Conservation (phyloP, 441 rosid species). For the Rhodomyrtus psidioides region DNA sequence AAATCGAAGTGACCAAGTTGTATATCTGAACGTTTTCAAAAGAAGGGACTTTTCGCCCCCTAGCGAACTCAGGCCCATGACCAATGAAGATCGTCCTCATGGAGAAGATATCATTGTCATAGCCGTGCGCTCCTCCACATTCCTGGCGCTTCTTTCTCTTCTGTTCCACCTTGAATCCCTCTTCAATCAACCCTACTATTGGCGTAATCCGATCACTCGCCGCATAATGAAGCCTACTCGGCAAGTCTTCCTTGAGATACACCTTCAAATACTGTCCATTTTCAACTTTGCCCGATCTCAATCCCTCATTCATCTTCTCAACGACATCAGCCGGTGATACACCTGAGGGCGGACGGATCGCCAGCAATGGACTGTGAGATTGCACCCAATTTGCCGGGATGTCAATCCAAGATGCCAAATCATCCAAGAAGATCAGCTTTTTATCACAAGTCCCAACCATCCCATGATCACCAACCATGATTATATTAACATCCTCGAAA, state of each 20-base stretch:
- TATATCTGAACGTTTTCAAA: constrained; percentile 92
- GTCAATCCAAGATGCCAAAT: constrained; percentile 63
- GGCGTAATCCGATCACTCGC: constrained; percentile 70
- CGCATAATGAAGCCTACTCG: constrained; percentile 69
- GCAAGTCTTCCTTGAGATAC: constrained; percentile 81
- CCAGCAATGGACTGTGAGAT: constrained; percentile 54
- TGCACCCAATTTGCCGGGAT: constrained; percentile 68
- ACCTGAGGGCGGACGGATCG: constrained; percentile 56
- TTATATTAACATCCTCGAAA: constrained; percentile 75
- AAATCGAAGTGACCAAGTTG: constrained; percentile 69
- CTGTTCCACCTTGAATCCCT: constrained; percentile 72
- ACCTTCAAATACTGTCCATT: constrained; percentile 68
- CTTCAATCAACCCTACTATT: constrained; percentile 66
- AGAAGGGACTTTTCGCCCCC: constrained; percentile 77
- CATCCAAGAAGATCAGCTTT: constrained; percentile 59
- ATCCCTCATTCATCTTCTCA: constrained; percentile 70
- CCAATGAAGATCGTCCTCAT: constrained; percentile 91
- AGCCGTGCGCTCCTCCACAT: constrained; percentile 92
- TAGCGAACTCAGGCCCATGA: constrained; percentile 77
- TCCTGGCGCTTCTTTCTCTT: constrained; percentile 39
- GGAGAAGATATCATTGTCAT: constrained; percentile 87
- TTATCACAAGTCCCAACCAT: constrained; percentile 96
- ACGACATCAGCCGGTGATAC: constrained; percentile 32
- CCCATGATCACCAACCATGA: constrained; percentile 95
- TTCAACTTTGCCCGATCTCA: constrained; percentile 61